Base-by-base conservation (phyloP, 2,329 filamentous ascomycete genomes). In the Phyllachora maydis region DNA sequence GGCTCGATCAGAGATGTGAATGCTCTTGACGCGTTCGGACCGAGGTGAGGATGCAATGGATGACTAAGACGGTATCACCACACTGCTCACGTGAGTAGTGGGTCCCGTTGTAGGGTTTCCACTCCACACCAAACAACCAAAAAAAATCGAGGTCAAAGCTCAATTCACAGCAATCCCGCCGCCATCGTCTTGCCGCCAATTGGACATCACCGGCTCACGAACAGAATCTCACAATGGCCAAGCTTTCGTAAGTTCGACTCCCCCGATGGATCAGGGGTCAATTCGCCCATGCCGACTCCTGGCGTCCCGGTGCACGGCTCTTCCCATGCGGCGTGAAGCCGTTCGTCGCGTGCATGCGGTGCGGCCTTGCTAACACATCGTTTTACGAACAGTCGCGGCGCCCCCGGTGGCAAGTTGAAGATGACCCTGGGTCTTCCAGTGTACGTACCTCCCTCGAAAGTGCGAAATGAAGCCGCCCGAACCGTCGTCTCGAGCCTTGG, bases 341-440 rank as follows among this genome's bases (percentile, higher is more conserved):
- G n/a, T n/a, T n/a, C n/a, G n/a, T n/a, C n/a, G n/a, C n/a, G n/a
- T n/a, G n/a, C n/a, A n/a, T n/a, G n/a, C n/a, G n/a, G n/a, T n/a
- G n/a, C n/a, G n/a, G n/a, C n/a, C n/a, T n/a, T n/a, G n/a, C n/a
- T n/a, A n/a, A n/a, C n/a, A n/a, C n/a, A n/a, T n/a, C n/a, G n/a
- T n/a, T 28, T 24, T 30, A 24, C 23, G 26, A 36, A 41, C 42
- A 73, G 67, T 38, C 67, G 81, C 70, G 78, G 76, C 77, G 76
- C 81, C 68, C 77, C 83, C 51, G 88, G 88, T 72, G 90, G 90
- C 78, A 98, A 98, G 78, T 78, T 95, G 50, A 95, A 92, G 78
- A 98, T 98, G 88, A 93, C 88, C 58, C 81, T 98, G 61, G 88
- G 81, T 93, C 82, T 98, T 50, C 88, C 88, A 62, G 82, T 92